These are phyloP conservation scores for Pistacia integerrima DNA, from an alignment of 345 rosid genomes.

Conservation along the genomic window DNA sequence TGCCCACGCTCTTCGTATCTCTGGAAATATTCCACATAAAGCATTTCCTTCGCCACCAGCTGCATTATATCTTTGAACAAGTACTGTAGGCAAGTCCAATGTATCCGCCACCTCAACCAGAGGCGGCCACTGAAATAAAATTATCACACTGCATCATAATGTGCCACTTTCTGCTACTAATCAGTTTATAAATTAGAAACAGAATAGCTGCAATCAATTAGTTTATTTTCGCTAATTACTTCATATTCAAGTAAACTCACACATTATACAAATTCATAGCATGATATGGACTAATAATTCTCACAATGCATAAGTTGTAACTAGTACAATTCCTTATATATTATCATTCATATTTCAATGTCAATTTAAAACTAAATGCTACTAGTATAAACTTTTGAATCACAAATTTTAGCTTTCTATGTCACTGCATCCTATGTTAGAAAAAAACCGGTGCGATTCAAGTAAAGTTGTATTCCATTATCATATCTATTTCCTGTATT, in stretches of 20 bases:
- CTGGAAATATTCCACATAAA: slow-evolving; percentile 90
- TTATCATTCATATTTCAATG: neutral
- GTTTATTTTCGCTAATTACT: neutral
- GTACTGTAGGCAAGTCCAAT: slow-evolving; percentile 83
- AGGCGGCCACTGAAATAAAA: slow-evolving; percentile 87
- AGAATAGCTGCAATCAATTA: neutral
- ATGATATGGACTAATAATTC: neutral
- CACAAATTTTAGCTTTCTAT: too few species aligned
- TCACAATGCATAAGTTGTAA: too few species aligned
- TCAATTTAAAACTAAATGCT: neutral
- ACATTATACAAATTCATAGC: too few species aligned
- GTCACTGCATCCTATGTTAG: neutral
- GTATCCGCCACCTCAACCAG: slow-evolving; percentile 76
- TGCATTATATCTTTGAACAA: slow-evolving; percentile 82
- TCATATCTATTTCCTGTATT: neutral
- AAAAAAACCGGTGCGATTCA: too few species aligned
- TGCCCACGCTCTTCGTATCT: slow-evolving; percentile 96
- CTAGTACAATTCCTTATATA: neutral
- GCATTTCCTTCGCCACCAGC: slow-evolving; percentile 99
- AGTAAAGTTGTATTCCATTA: neutral
- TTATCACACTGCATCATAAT: slow-evolving; percentile 6
- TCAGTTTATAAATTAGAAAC: neutral
- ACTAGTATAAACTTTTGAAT: neutral
- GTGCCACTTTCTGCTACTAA: neutral
- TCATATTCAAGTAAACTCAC: too few species aligned